Conservation (phyloP, 257 asterid species). For the Buddleja alternifolia region DNA sequence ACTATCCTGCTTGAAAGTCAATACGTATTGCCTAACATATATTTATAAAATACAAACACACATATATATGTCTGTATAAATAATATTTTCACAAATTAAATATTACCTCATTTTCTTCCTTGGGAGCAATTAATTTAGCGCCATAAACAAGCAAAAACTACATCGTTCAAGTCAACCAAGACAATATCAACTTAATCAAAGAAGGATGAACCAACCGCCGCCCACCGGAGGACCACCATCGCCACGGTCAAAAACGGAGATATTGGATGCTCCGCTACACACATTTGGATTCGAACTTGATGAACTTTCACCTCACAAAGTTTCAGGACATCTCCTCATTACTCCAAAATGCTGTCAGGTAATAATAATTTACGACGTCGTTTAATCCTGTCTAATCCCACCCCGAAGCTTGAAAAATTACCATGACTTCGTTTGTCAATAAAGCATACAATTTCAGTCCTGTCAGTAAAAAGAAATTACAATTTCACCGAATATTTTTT, state of each 20-base stretch:
- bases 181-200: not conserved
- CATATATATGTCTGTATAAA: too few species aligned
- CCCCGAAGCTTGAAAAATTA: too few species aligned
- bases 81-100: too few species aligned
- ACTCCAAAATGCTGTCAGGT: constrained; percentile 76
- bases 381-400: too few species aligned
- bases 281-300: constrained; percentile 76
- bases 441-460: too few species aligned
- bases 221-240: constrained; percentile 24
- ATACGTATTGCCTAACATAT: too few species aligned
- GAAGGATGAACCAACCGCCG: constrained; percentile 34
- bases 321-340: constrained; percentile 67
- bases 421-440: too few species aligned
- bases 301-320: constrained; percentile 61
- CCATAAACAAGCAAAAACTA: not conserved
- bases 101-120: too few species aligned
- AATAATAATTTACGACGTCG: not conserved
- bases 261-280: constrained; percentile 66
- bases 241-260: constrained; percentile 38
- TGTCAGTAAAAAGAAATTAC: too few species aligned
- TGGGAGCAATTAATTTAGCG: not conserved
- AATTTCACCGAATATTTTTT: too few species aligned
- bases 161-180: not conserved
- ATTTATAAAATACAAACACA: too few species aligned
- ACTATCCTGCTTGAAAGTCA: too few species aligned